These are phyloP conservation scores for Diplosphaera chodatii DNA, from an alignment of 139 green algal genomes.

Conservation along the genomic window DNA sequence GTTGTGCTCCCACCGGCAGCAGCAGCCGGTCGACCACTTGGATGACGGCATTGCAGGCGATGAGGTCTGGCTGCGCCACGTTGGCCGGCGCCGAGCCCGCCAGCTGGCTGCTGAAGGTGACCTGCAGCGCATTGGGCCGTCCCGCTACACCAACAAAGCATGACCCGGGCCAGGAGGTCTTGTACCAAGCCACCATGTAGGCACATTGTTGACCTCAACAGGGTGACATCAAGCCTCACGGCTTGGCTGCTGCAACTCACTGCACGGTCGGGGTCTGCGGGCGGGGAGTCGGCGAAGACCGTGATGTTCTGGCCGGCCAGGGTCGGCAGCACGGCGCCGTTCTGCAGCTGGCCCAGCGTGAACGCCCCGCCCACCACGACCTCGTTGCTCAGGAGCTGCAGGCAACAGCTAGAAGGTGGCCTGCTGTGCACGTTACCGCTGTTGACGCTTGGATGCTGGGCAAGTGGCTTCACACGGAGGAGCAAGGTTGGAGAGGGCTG, in stretches of 20 bases:
- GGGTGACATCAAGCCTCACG: no score
- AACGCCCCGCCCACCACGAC: background rate
- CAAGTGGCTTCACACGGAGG: no score
- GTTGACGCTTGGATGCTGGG: no score
- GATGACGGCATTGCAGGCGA: constrained; percentile 16
- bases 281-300: background rate
- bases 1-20: background rate
- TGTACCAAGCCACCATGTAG: no score
- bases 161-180: no score
- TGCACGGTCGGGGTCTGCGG: background rate
- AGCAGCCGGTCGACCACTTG: constrained; percentile 19
- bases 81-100: background rate
- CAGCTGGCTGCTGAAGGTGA: constrained; percentile 3
- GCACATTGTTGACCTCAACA: no score
- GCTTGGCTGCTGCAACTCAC: no score
- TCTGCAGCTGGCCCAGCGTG: background rate
- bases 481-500: no score
- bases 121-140: no score
- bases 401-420: no score
- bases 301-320: background rate
- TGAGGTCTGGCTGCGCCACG: constrained; percentile 16
- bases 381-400: background rate
- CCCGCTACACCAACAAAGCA: no score
- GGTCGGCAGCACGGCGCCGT: background rate
- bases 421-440: no score